Percentiles rank a stretch among this genome's conserved stretches.
Conservation (phyloP, 345 rosid species). For the Hirschfeldia incana region DNA sequence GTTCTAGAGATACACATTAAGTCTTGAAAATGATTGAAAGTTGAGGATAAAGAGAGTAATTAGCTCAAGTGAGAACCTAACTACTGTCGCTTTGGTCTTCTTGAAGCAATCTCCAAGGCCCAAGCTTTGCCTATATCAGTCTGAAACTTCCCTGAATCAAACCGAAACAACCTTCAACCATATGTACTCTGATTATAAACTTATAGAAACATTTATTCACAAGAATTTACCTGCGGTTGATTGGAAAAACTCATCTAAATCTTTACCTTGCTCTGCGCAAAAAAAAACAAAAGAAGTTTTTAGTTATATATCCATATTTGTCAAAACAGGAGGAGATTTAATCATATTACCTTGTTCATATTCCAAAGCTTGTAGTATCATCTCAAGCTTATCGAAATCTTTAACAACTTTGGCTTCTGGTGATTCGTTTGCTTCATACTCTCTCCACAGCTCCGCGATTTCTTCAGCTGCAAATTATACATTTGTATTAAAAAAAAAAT, state of each 20-base stretch:
- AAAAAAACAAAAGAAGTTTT: conserved; percentile 4
- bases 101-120: conserved; percentile 77
- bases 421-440: conserved; percentile 87
- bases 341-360: conserved; percentile 74
- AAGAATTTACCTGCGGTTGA: conserved; percentile 77
- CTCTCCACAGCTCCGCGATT: conserved; percentile 74
- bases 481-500: background rate
- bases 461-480: conserved; percentile 61
- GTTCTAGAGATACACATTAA: background rate
- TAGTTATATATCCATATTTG: conserved; percentile 9
- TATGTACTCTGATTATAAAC: background rate
- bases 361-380: conserved; percentile 98
- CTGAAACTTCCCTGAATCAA: conserved; percentile 74
- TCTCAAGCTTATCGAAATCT: conserved; percentile 90
- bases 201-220: background rate
- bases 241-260: conserved; percentile 87
- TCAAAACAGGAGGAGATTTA: background rate
- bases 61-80: conserved; percentile 4
- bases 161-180: background rate
- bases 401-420: conserved; percentile 93
- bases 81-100: conserved; percentile 50
- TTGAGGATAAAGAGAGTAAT: background rate
- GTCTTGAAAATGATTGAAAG: background rate
- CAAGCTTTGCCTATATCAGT: conserved; percentile 88
- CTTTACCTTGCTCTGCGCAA: conserved; percentile 81